Evolutionary conservation across 805 yeast genomes (phyloP).

Genomic region (Myxozyma neotropica): DNA sequence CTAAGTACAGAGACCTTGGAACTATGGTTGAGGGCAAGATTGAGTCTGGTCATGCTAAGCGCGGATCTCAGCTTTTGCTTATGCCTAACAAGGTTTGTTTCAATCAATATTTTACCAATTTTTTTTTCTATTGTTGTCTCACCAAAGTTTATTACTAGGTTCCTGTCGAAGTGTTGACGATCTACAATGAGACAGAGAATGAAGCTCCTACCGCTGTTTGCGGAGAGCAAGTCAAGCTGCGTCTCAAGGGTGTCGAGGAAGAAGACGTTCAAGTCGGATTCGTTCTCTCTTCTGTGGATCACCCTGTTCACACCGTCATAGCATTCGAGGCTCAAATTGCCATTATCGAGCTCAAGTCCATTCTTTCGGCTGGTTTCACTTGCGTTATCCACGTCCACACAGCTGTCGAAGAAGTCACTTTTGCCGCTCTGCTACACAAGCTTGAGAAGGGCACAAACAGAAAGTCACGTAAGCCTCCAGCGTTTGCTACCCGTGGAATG

Average conservation of each 20-base stretch:
- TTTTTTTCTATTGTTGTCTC: no score
- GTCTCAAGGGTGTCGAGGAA: slow-evolving; percentile 94
- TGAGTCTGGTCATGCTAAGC: slow-evolving; percentile 91
- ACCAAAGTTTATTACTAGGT: slow-evolving; percentile 35
- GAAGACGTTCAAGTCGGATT: slow-evolving; percentile 92
- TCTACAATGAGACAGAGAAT: slow-evolving; percentile 92
- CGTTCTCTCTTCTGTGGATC: slow-evolving; percentile 80
- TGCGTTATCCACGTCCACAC: slow-evolving; percentile 99
- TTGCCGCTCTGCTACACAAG: slow-evolving; percentile 83
- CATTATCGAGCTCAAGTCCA: slow-evolving; percentile 92
- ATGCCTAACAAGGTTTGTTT: slow-evolving; percentile 82
- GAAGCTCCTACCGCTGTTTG: slow-evolving; percentile 88
- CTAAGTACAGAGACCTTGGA: slow-evolving; percentile 96
- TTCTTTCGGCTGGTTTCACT: slow-evolving; percentile 90
- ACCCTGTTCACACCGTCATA: slow-evolving; percentile 89
- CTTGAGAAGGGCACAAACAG: slow-evolving; percentile 96
- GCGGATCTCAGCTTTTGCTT: slow-evolving; percentile 70
- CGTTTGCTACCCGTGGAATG: slow-evolving; percentile 98
- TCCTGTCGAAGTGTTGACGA: slow-evolving; percentile 78
- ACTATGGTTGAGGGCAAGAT: slow-evolving; percentile 98
- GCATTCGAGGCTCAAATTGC: slow-evolving; percentile 95
- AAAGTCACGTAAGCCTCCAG: slow-evolving; percentile 94
- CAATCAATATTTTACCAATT: not conserved
- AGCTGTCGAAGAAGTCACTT: slow-evolving; percentile 92
- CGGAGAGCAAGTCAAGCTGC: slow-evolving; percentile 96